Evolutionary conservation across 2,329 filamentous ascomycete species (phyloP).

Genomic region (Colletotrichum euphorbiae): DNA sequence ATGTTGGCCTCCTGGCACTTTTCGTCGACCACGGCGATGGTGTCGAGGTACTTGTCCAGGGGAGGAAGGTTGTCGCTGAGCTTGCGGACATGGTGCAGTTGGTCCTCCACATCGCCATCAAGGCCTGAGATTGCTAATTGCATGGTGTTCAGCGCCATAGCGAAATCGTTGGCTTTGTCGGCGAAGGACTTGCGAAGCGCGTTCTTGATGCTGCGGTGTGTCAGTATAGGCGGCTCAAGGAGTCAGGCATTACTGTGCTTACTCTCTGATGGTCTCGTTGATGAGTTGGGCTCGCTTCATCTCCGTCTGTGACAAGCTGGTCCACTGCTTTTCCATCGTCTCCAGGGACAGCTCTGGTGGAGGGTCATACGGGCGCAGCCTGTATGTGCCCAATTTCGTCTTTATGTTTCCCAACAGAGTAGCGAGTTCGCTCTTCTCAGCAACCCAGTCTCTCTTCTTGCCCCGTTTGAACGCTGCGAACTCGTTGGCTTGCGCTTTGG

Average conservation of each 20-base stretch:
- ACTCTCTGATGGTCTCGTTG: conserved; percentile 98
- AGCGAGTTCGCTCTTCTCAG: conserved; percentile 95
- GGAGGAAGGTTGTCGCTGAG: conserved; percentile 88
- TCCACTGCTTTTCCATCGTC: conserved; percentile 86
- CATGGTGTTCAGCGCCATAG: conserved; percentile 92
- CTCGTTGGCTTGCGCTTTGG: conserved; percentile 84
- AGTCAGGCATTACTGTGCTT: conserved; percentile 51
- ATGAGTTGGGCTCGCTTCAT: conserved; percentile 91
- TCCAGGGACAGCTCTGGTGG: conserved; percentile 86
- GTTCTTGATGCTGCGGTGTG: conserved; percentile 83
- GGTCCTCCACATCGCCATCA: conserved; percentile 96
- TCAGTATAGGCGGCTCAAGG: conserved; percentile 47
- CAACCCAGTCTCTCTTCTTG: conserved; percentile 94
- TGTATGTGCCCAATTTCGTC: conserved; percentile 96
- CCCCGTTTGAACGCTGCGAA: conserved; percentile 93
- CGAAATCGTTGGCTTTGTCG: conserved; percentile 98
- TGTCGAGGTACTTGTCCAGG: conserved; percentile 89
- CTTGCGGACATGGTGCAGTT: conserved; percentile 86
- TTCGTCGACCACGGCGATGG: conserved; percentile 85
- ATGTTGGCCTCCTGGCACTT: conserved; percentile 98
- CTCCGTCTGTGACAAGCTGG: conserved; percentile 81
- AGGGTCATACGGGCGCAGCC: conserved; percentile 89
- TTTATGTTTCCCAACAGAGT: conserved; percentile 97
- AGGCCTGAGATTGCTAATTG: conserved; percentile 96
- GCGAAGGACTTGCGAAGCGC: conserved; percentile 91